Evolutionary conservation across 163 green algal species (phyloP).

Genomic region (Chlamydomonas reinhardtii): DNA sequence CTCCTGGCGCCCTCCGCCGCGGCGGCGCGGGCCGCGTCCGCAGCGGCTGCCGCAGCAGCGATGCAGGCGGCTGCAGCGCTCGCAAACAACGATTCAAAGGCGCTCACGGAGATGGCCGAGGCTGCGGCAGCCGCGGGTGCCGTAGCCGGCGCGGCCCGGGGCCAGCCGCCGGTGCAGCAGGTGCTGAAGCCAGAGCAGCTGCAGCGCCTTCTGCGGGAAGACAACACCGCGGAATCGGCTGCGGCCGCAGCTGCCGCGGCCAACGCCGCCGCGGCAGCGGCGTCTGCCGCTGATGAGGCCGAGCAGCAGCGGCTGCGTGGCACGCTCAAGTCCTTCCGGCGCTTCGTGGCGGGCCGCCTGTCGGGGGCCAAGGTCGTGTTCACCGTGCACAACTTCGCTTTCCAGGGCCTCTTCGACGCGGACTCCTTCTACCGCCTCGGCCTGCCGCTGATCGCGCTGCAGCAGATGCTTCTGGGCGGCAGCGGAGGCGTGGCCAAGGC

Average conservation of each 20-base stretch:
- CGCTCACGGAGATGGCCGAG: no score
- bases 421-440: constrained; percentile 64
- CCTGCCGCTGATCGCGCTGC: constrained; percentile 56
- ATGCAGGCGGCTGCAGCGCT: no score
- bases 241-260: no score
- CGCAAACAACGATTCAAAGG: no score
- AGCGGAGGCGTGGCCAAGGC: background rate
- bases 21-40: no score
- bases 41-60: no score
- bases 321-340: constrained; percentile 39
- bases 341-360: constrained; percentile 19
- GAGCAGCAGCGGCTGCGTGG: background rate
- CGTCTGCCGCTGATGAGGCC: background rate
- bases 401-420: constrained; percentile 74
- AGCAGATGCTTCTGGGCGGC: constrained; percentile 24
- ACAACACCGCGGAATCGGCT: background rate
- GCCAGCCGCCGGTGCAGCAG: no score
- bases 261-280: background rate
- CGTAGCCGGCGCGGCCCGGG: no score
- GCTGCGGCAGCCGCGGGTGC: no score
- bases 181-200: constrained; percentile 29
- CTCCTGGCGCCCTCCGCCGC: no score
- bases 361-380: constrained; percentile 53
- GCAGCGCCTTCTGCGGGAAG: constrained; percentile 12
- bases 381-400: constrained; percentile 94